phyloP scores from a whole-genome alignment of 2,329 filamentous ascomycete species.

The Neonectria hederae region DNA sequence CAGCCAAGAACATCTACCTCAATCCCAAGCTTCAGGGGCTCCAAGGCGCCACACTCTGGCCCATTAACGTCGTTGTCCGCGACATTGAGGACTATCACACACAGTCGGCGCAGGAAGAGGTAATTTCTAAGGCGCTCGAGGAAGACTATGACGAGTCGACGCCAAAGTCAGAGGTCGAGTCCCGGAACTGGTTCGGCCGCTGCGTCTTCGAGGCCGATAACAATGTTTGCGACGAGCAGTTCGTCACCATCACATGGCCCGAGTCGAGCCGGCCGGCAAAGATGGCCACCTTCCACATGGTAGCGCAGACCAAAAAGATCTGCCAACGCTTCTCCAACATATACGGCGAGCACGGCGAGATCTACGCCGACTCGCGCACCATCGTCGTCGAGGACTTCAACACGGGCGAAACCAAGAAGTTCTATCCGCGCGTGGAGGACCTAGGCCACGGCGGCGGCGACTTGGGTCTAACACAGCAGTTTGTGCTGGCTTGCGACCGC shows the following conservation, averaged over 20 bases:
- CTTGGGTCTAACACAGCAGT: conserved; percentile 76
- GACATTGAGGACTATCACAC: conserved; percentile 84
- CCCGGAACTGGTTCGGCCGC: conserved; percentile 84
- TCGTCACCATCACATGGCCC: conserved; percentile 88
- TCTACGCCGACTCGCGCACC: conserved; percentile 81
- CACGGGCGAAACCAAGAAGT: conserved; percentile 46
- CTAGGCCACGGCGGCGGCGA: conserved; percentile 54
- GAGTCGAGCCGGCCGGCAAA: conserved; percentile 76
- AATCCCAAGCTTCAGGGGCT: conserved; percentile 70
- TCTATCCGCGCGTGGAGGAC: conserved; percentile 47
- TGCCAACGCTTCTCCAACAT: conserved; percentile 87
- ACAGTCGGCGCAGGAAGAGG: conserved; percentile 50
- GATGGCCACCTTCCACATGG: conserved; percentile 92
- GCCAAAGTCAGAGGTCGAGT: conserved; percentile 57
- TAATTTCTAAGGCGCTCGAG: conserved; percentile 54
- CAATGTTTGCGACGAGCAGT: conserved; percentile 91
- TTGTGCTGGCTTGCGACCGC: conserved; percentile 81
- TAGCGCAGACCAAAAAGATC: conserved; percentile 85
- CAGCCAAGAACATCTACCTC: conserved; percentile 83
- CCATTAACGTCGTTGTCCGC: conserved; percentile 86
- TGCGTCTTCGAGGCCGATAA: conserved; percentile 96
- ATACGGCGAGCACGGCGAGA: conserved; percentile 87
- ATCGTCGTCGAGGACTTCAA: conserved; percentile 76
- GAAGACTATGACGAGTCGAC: conserved; percentile 64
- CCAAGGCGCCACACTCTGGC: conserved; percentile 78